Percentiles rank a stretch among this genome's conserved stretches.
Conservation (phyloP, 108 stramenopile species). For the Mayamaea pseudoterrestris region DNA sequence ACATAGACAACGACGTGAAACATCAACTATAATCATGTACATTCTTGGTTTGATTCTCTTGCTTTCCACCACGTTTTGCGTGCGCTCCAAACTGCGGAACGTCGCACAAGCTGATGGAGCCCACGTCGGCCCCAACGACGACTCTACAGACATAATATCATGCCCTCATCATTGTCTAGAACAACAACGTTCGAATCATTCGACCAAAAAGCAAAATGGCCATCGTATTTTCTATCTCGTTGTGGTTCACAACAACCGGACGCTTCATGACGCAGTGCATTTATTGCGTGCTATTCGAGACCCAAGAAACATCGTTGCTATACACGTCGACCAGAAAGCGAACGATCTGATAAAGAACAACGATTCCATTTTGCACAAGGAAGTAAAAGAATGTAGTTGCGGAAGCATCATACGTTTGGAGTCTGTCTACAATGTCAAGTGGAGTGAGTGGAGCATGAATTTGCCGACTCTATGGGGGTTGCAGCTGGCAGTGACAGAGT, state of each 20-base stretch:
- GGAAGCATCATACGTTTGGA: constrained; percentile 25
- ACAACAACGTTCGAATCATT: not conserved
- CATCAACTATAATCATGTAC: too few species aligned
- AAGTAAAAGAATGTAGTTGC: constrained; percentile 41
- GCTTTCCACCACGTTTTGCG: too few species aligned
- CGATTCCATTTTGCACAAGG: constrained; percentile 14
- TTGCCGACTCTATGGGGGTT: constrained; percentile 74
- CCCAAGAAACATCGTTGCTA: constrained; percentile 44
- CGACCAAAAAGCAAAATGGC: not conserved
- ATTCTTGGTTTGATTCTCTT: too few species aligned
- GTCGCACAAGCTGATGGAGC: too few species aligned
- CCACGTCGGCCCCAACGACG: too few species aligned
- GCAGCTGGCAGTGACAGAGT: constrained; percentile 29
- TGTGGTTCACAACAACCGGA: constrained; percentile 66
- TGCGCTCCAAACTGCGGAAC: too few species aligned
- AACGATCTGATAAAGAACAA: not conserved
- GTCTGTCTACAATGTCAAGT: constrained; percentile 29
- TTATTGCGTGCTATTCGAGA: constrained; percentile 59
- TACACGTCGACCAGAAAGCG: constrained; percentile 69
- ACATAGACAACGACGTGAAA: too few species aligned
- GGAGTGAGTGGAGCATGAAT: constrained; percentile 84
- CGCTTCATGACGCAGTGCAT: constrained; percentile 48
- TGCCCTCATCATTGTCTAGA: not conserved
- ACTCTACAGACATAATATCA: too few species aligned
- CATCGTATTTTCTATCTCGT: constrained; percentile 70